Percentiles rank a stretch among this genome's conserved stretches.
Evolutionary conservation across 345 rosid genomes (phyloP).

Genomic region (Camelina sativa): DNA sequence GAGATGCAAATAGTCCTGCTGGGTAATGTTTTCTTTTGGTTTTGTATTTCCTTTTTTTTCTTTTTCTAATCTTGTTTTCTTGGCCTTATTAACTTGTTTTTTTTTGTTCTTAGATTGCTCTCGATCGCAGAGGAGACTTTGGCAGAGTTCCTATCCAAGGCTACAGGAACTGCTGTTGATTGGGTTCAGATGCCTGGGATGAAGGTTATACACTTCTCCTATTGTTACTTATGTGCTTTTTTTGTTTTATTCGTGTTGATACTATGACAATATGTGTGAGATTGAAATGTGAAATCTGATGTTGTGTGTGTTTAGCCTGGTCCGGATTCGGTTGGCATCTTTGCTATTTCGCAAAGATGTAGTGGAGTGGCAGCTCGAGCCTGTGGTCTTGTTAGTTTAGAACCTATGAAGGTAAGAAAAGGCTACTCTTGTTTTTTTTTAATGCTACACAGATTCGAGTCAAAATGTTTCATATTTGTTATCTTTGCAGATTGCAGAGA

Average conservation of each 20-base stretch:
- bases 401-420: constrained; percentile 76
- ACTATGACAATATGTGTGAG: no score
- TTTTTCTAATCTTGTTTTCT: background rate
- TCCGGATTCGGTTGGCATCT: constrained; percentile 99
- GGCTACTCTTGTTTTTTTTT: background rate
- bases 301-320: constrained; percentile 75
- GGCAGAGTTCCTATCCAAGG: constrained; percentile 99
- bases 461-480: constrained; percentile 6
- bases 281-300: constrained; percentile 6
- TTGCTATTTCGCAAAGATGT: constrained; percentile 99
- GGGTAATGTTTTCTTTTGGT: constrained; percentile 56
- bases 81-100: constrained; percentile 1
- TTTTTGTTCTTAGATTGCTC: constrained; percentile 72
- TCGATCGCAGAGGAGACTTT: constrained; percentile 99
- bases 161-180: constrained; percentile 99
- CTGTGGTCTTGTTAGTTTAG: constrained; percentile 98
- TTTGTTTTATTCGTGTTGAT: background rate
- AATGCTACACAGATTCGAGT: background rate
- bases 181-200: constrained; percentile 99
- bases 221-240: background rate
- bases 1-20: constrained; percentile 97
- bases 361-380: constrained; percentile 99
- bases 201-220: constrained; percentile 67
- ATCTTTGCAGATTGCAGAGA: constrained; percentile 83
- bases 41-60: background rate